Conservation (phyloP, 164 flowering plant genomes). For the Magnolia kwangsiensis region DNA sequence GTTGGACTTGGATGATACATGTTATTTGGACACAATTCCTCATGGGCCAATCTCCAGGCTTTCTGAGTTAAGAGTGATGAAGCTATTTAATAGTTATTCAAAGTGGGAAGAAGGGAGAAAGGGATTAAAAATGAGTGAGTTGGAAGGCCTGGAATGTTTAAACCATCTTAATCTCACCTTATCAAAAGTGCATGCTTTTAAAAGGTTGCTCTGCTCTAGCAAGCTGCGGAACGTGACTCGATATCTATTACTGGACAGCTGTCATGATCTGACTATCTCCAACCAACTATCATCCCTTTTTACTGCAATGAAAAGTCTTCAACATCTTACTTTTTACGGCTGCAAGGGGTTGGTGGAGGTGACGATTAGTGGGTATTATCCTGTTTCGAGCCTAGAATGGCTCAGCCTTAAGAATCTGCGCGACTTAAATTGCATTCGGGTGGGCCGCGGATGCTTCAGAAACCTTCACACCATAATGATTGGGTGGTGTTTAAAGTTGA, state of each 20-base stretch:
- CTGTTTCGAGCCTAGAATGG: not conserved
- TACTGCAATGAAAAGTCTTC: not conserved
- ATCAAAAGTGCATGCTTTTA: not conserved
- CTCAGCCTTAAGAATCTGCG: not conserved
- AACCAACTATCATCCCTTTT: not conserved
- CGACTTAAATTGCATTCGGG: slow-evolving; percentile 1
- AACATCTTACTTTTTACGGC: not conserved
- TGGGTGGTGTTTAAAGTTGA: slow-evolving; percentile 3
- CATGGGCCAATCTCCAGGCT: not conserved
- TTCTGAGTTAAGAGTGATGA: not conserved
- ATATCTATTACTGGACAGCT: not conserved
- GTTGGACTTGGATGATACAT: not conserved
- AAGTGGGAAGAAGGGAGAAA: not conserved
- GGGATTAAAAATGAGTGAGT: not conserved
- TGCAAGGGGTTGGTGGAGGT: slow-evolving; percentile 10
- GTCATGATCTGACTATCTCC: not conserved
- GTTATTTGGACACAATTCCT: not conserved
- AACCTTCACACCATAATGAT: not conserved
- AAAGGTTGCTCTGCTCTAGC: not conserved
- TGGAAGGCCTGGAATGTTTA: slow-evolving; percentile 8
- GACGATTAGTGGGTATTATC: not conserved
- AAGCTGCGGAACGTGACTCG: slow-evolving; percentile 1
- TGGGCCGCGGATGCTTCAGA: not conserved
- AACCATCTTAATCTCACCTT: slow-evolving; percentile 8
- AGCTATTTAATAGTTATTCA: not conserved